Percentiles rank a stretch among this genome's conserved stretches.
Conservation (phyloP, 2,329 filamentous ascomycete species). For the Seiridium unicorne region DNA sequence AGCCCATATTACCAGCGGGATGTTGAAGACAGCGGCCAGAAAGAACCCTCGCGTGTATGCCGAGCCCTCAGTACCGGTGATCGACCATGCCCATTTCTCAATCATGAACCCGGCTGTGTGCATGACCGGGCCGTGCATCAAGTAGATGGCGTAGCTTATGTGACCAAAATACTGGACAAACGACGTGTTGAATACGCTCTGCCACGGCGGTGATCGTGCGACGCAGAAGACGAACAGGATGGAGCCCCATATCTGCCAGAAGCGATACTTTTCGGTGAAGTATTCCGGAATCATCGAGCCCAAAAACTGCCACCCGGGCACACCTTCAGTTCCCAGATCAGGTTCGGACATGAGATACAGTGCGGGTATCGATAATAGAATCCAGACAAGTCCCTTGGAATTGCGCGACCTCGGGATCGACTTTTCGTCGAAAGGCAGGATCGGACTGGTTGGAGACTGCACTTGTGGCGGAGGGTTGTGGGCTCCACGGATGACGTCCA, state of each 20-base stretch:
- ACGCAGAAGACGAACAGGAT: conserved; percentile 51
- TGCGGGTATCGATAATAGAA: conserved; percentile 41
- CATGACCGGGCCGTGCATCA: conserved; percentile 58
- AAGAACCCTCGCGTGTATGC: conserved; percentile 46
- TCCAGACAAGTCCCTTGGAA: conserved; percentile 31
- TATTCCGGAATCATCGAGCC: conserved; percentile 45
- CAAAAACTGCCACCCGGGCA: conserved; percentile 52
- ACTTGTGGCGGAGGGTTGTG: conserved; percentile 29
- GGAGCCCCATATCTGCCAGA: conserved; percentile 55
- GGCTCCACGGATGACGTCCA: conserved; percentile 48
- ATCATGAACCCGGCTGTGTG: conserved; percentile 52
- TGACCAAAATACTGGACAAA: conserved; percentile 57
- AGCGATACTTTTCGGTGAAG: conserved; percentile 50
- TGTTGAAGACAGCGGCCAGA: conserved; percentile 44
- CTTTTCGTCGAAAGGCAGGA: conserved; percentile 21
- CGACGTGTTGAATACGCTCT: conserved; percentile 47
- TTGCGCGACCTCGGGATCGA: conserved; percentile 8
- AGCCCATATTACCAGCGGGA: conserved; percentile 52
- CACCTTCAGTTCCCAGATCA: conserved; percentile 36
- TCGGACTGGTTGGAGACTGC: conserved; percentile 11
- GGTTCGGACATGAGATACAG: conserved; percentile 53
- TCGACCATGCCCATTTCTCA: conserved; percentile 44
- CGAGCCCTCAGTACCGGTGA: conserved; percentile 45
- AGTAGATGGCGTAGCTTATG: conserved; percentile 60
- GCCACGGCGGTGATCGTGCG: conserved; percentile 44